These are phyloP conservation scores for Salpingoeca rosetta DNA, from an alignment of 78 protist species.

Conservation along the genomic window DNA sequence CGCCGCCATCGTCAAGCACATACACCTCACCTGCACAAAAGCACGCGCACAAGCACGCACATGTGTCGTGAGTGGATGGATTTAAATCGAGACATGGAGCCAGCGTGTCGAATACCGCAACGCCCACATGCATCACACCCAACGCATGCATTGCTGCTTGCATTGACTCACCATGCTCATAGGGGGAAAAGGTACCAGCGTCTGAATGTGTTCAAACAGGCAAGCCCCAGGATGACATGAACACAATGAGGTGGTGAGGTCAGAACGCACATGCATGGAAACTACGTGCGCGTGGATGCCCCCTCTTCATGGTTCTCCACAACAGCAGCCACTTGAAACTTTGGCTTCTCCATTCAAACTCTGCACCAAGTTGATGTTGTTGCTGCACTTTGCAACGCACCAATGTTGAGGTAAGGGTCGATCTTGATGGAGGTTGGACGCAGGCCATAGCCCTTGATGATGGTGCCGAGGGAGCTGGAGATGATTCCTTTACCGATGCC, in stretches of 20 bases:
- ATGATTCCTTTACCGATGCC: conserved; percentile 85
- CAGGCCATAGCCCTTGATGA: conserved; percentile 52
- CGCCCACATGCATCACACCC: too few species aligned
- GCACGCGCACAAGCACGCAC: conserved; percentile 19
- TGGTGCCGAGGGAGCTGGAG: conserved; percentile 58
- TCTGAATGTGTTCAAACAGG: conserved; percentile 54
- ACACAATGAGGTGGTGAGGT: not conserved
- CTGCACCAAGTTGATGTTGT: conserved; percentile 4
- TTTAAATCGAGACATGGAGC: not conserved
- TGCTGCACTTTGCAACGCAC: conserved; percentile 64
- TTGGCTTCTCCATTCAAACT: too few species aligned
- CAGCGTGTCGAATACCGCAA: not conserved
- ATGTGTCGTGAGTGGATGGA: too few species aligned
- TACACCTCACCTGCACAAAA: conserved; percentile 31
- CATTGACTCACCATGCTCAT: conserved; percentile 42
- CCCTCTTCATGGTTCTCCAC: too few species aligned
- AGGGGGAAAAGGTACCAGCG: conserved; percentile 73
- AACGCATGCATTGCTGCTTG: not conserved
- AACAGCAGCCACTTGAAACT: too few species aligned
- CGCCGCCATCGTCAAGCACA: conserved; percentile 91
- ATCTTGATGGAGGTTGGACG: conserved; percentile 72
- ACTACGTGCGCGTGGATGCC: too few species aligned
- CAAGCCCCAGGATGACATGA: not conserved
- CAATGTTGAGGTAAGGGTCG: conserved; percentile 73
- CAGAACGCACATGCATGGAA: not conserved